phyloP scores from a whole-genome alignment of 1,139 yeast species.

The Pneumocystis sp. region DNA sequence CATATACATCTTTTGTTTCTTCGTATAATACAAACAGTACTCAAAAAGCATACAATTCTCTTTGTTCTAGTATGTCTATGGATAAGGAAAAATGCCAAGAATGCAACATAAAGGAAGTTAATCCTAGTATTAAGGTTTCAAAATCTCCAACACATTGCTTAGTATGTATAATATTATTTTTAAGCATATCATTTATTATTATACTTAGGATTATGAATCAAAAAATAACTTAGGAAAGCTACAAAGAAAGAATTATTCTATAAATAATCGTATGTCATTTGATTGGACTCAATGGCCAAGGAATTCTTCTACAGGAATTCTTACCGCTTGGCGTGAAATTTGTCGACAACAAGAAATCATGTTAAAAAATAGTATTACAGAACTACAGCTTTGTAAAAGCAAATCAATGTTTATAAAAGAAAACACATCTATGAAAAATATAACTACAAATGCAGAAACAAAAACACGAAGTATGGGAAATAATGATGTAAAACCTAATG shows the following conservation, averaged over 20 bases:
- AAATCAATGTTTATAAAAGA: background rate
- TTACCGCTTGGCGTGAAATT: conserved; percentile 12
- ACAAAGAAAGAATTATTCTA: background rate
- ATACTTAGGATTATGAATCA: background rate
- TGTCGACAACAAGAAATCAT: conserved; percentile 3
- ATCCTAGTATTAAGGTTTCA: background rate
- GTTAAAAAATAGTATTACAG: background rate
- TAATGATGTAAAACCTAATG: background rate
- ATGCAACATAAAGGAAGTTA: background rate
- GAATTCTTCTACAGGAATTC: conserved; percentile 8
- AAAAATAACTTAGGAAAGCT: background rate
- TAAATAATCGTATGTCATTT: background rate
- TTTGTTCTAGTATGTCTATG: background rate
- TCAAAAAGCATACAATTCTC: background rate
- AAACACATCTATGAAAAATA: background rate
- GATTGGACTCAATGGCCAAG: conserved; percentile 9
- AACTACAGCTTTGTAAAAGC: background rate
- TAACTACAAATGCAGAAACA: background rate
- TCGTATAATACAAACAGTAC: background rate
- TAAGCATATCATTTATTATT: background rate
- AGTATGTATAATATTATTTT: background rate
- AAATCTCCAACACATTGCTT: background rate
- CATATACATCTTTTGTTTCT: background rate
- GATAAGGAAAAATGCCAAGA: background rate
- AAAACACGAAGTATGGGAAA: background rate